phyloP scores from a whole-genome alignment of 2,329 filamentous ascomycete species.

The Monosporascus ibericus region DNA sequence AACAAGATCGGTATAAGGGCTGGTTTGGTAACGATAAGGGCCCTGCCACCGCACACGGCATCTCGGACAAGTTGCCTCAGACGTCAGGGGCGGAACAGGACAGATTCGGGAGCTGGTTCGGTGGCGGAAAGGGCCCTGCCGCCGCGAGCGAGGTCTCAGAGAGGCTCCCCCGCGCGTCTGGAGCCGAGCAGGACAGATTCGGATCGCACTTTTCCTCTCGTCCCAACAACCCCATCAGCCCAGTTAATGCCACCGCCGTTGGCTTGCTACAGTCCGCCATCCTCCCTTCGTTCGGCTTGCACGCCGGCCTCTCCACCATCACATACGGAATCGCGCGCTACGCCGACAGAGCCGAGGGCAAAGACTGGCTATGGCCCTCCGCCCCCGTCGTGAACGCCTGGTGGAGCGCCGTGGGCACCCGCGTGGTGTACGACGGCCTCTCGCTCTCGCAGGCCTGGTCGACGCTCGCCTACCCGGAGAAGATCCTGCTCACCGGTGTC shows the following conservation, averaged over 20 bases:
- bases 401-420: constrained; percentile 53
- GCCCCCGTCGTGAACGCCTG: constrained; percentile 52
- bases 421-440: constrained; percentile 37
- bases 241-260: constrained; percentile 25
- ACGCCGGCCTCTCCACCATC: constrained; percentile 44
- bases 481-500: constrained; percentile 48
- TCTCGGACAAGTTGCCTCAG: constrained; percentile 10
- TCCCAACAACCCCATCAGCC: constrained; percentile 4
- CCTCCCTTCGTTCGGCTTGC: constrained; percentile 47
- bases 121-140: constrained; percentile 7
- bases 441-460: constrained; percentile 39
- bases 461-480: constrained; percentile 46
- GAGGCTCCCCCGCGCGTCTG: constrained; percentile 9
- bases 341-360: constrained; percentile 50
- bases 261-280: constrained; percentile 48
- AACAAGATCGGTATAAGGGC: constrained; percentile 17
- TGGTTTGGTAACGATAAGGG: constrained; percentile 16
- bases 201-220: constrained; percentile 15
- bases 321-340: constrained; percentile 45
- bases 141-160: constrained; percentile 9
- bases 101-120: constrained; percentile 15
- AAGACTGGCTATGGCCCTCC: constrained; percentile 54
- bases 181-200: constrained; percentile 15
- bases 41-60: constrained; percentile 6
- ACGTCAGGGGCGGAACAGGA: constrained; percentile 19